Conservation (phyloP, 2,329 filamentous ascomycete species). For the Apiospora kogelbergensis region DNA sequence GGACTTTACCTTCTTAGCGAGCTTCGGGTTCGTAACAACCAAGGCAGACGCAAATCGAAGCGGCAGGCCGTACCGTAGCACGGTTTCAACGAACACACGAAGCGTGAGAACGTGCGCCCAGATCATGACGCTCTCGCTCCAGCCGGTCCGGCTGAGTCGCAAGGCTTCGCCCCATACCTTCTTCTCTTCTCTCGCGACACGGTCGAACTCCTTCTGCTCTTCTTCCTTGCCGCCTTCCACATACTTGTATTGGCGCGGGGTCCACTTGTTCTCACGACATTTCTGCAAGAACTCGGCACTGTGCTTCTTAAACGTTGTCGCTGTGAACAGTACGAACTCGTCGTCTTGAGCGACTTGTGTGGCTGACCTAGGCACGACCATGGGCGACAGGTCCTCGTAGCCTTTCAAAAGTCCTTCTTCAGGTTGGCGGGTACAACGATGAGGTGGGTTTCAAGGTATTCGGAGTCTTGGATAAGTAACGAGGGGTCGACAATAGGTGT, state of each 20-base stretch:
- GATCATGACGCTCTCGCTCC: conserved; percentile 93
- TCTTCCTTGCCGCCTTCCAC: conserved; percentile 87
- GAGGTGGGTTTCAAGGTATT: conserved; percentile 95
- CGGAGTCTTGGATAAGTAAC: conserved; percentile 81
- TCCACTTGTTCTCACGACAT: conserved; percentile 90
- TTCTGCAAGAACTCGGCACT: conserved; percentile 86
- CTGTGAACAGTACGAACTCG: conserved; percentile 85
- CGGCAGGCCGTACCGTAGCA: conserved; percentile 92
- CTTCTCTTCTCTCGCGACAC: conserved; percentile 74
- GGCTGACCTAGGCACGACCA: conserved; percentile 92
- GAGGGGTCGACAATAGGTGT: conserved; percentile 82
- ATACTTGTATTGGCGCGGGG: conserved; percentile 90
- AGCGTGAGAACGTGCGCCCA: conserved; percentile 92
- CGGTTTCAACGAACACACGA: conserved; percentile 94
- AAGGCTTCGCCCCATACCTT: conserved; percentile 93
- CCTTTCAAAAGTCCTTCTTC: conserved; percentile 85
- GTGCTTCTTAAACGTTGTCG: conserved; percentile 92
- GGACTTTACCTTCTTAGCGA: conserved; percentile 74
- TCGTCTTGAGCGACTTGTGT: conserved; percentile 79
- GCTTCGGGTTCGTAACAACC: conserved; percentile 82
- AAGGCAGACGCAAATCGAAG: conserved; percentile 84
- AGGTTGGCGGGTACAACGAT: conserved; percentile 79
- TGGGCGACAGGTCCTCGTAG: conserved; percentile 85
- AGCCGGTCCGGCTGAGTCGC: conserved; percentile 83
- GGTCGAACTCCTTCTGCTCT: conserved; percentile 83